Conservation (phyloP, 2,329 filamentous ascomycete species). For the Trichophyton schoenleinii region DNA sequence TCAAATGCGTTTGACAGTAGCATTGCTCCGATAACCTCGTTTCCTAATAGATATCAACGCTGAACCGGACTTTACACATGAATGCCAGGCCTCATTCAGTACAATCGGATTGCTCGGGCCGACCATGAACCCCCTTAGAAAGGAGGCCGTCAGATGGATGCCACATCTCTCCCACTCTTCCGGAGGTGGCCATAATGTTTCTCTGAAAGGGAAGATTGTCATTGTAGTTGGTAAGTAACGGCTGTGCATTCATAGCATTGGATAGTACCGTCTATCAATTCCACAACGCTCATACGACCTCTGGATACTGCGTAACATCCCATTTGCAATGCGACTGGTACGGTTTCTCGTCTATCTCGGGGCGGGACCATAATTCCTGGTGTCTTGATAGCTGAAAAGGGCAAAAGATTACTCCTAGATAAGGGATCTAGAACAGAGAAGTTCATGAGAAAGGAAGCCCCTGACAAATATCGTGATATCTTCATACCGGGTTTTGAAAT, state of each 20-base stretch:
- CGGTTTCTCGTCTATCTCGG: constrained; percentile 26
- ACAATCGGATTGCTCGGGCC: constrained; percentile 42
- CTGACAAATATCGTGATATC: constrained; percentile 47
- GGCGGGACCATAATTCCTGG: constrained; percentile 15
- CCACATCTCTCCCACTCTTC: constrained; percentile 20
- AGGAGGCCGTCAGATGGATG: constrained; percentile 17
- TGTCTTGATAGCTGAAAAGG: constrained; percentile 35
- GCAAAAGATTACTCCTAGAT: constrained; percentile 27
- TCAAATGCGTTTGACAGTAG: constrained; percentile 38
- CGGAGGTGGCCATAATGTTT: constrained; percentile 17
- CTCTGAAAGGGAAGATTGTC: constrained; percentile 19
- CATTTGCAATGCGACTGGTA: constrained; percentile 33
- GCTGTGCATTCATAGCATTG: constrained; percentile 41
- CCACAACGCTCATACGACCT: constrained; percentile 36
- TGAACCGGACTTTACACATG: constrained; percentile 22
- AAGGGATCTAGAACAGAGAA: constrained; percentile 32
- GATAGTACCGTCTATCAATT: constrained; percentile 35
- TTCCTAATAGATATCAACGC: constrained; percentile 17
- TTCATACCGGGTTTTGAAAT: constrained; percentile 49
- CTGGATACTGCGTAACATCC: constrained; percentile 35
- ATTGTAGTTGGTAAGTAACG: constrained; percentile 23
- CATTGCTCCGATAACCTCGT: constrained; percentile 38
- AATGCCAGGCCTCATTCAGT: constrained; percentile 40
- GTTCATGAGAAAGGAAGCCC: constrained; percentile 38
- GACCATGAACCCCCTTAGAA: constrained; percentile 28